phyloP scores from a whole-genome alignment of 768 basidiomycete species.

The Leccinellum albellum region DNA sequence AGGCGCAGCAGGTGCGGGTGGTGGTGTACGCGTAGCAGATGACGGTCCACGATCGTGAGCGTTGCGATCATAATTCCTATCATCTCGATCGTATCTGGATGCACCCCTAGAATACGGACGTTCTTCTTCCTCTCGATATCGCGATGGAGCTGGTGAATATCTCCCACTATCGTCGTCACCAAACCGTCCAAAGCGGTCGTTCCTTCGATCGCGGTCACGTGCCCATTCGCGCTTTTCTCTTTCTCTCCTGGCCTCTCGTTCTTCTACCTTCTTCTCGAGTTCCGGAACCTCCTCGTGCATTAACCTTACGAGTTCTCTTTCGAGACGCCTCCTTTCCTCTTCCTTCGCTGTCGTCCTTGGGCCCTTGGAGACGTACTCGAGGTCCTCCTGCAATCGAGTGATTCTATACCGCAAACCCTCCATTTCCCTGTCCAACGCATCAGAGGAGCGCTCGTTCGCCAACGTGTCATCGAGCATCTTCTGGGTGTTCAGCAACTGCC shows the following conservation, averaged over 20 bases:
- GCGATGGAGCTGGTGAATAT: conserved; percentile 29
- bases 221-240: not conserved
- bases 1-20: conserved; percentile 47
- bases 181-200: conserved; percentile 73
- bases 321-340: conserved; percentile 80
- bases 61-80: conserved; percentile 36
- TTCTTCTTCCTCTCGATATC: conserved; percentile 45
- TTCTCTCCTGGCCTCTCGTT: conserved; percentile 77
- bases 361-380: conserved; percentile 81
- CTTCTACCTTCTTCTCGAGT: conserved; percentile 80
- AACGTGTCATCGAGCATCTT: conserved; percentile 73
- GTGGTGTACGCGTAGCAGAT: conserved; percentile 39
- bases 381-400: conserved; percentile 82
- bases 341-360: conserved; percentile 71
- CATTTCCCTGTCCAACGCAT: conserved; percentile 73
- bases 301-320: conserved; percentile 79
- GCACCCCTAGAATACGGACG: conserved; percentile 50
- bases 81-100: conserved; percentile 32
- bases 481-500: conserved; percentile 74
- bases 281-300: conserved; percentile 92
- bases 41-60: conserved; percentile 39
- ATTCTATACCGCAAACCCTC: conserved; percentile 83
- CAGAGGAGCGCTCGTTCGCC: conserved; percentile 77
- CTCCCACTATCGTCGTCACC: conserved; percentile 42
- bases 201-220: conserved; percentile 77